Percentiles rank a stretch among this genome's conserved stretches.
Conservation (phyloP, 176 grass and related monocot genomes). For the Thinopyrum elongatum region DNA sequence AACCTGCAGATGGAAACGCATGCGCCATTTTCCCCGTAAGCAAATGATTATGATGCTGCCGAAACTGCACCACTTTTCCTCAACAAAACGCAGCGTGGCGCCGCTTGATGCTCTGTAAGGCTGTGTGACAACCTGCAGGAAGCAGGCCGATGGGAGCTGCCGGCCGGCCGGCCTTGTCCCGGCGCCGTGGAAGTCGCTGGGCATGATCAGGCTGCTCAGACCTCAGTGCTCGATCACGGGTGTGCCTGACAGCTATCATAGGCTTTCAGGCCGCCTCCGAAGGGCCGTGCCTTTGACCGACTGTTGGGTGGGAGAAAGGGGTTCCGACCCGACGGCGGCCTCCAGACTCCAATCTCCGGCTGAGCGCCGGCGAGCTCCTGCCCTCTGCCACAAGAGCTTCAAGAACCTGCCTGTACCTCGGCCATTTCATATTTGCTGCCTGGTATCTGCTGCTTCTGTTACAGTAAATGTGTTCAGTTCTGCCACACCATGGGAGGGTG, state of each 20-base stretch:
- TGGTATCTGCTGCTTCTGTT: neutral
- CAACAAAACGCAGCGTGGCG: neutral
- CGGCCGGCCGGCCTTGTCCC: slow-evolving; percentile 6
- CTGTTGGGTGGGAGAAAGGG: neutral
- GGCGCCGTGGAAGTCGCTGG: slow-evolving; percentile 2
- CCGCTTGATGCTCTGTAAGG: neutral
- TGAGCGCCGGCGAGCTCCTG: neutral
- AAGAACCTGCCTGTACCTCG: neutral
- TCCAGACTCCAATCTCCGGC: neutral
- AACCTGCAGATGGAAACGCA: neutral
- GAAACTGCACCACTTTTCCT: neutral
- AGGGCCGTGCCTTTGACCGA: neutral
- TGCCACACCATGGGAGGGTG: neutral
- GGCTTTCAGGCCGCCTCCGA: neutral
- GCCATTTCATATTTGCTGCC: neutral
- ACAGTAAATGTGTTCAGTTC: neutral
- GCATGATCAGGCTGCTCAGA: neutral
- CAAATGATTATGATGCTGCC: neutral
- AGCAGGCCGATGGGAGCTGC: slow-evolving; percentile 1
- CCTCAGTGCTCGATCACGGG: neutral
- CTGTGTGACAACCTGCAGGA: neutral
- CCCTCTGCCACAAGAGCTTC: neutral
- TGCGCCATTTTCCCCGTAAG: neutral
- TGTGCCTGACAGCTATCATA: neutral
- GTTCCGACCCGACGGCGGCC: neutral